These are phyloP conservation scores for Penstemon davidsonii DNA, from an alignment of 257 asterid genomes.

Conservation along the genomic window DNA sequence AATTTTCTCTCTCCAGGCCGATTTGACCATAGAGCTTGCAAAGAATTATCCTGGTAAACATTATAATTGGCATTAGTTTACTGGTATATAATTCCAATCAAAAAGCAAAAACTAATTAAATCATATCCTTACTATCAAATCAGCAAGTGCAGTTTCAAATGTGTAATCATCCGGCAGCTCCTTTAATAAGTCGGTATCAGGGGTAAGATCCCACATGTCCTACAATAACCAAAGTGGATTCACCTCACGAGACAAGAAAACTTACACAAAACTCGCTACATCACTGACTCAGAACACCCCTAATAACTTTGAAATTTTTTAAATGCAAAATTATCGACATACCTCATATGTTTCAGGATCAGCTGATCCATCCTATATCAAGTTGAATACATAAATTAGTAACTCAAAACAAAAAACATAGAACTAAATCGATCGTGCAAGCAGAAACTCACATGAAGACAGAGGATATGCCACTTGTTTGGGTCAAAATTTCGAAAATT, in stretches of 20 bases:
- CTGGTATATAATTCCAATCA: not conserved
- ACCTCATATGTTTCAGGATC: conserved; percentile 62
- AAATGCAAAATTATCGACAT: conserved; percentile 15
- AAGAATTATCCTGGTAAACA: conserved; percentile 63
- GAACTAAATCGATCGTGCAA: not conserved
- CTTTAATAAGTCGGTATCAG: conserved; percentile 60
- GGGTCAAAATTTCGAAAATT: conserved; percentile 36
- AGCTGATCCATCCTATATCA: conserved; percentile 63
- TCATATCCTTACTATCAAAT: conserved; percentile 57
- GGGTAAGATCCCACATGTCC: conserved; percentile 93
- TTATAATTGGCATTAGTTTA: conserved; percentile 14
- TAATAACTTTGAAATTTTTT: not conserved
- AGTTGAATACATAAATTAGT: conserved; percentile 15
- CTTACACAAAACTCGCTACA: conserved; percentile 4
- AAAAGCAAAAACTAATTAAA: conserved; percentile 17
- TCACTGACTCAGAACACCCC: conserved; percentile 7
- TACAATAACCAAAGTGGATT: conserved; percentile 27
- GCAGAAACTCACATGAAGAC: conserved; percentile 46
- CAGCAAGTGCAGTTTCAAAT: conserved; percentile 76
- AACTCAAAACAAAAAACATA: not conserved
- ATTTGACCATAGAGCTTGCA: conserved; percentile 81
- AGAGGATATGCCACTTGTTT: conserved; percentile 39
- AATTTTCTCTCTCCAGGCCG: conserved; percentile 37
- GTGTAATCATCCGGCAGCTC: conserved; percentile 72
- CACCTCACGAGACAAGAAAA: not conserved